These are phyloP conservation scores for Ceratonia siliqua DNA, from an alignment of 306 rosid genomes.

Conservation along the genomic window DNA sequence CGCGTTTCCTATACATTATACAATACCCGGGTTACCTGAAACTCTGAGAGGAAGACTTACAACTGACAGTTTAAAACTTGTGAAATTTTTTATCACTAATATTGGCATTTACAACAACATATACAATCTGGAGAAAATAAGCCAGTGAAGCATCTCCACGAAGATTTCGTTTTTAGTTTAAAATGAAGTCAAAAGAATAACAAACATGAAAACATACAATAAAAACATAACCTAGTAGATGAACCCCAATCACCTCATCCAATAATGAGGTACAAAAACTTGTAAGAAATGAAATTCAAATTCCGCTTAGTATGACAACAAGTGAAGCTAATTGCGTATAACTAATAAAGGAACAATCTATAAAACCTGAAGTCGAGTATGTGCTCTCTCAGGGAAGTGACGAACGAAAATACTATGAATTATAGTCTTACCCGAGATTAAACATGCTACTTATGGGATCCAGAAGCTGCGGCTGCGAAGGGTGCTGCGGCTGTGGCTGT, in stretches of 20 bases:
- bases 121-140: not conserved
- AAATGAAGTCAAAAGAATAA: not conserved
- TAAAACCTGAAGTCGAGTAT: not conserved
- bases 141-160: not conserved
- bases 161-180: not conserved
- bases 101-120: not conserved
- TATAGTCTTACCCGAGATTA: slow-evolving; percentile 72
- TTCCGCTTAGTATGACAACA: not conserved
- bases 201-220: too few relatives aligned
- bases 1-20: not conserved
- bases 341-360: not conserved
- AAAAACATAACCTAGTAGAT: too few relatives aligned
- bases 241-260: too few relatives aligned
- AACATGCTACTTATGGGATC: slow-evolving; percentile 91
- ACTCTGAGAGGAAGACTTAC: not conserved
- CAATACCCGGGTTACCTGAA: not conserved
- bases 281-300: not conserved
- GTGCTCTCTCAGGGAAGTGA: not conserved
- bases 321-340: not conserved
- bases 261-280: too few relatives aligned
- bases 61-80: slow-evolving; percentile 2
- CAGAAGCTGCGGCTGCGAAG: slow-evolving; percentile 77
- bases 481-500: slow-evolving; percentile 54
- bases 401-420: not conserved
- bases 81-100: not conserved